A percentile compares a stretch with the other conserved stretches of the same genome.
phyloP scores from a whole-genome alignment of 139 green algal genomes.

The Pleodorina starrii region DNA sequence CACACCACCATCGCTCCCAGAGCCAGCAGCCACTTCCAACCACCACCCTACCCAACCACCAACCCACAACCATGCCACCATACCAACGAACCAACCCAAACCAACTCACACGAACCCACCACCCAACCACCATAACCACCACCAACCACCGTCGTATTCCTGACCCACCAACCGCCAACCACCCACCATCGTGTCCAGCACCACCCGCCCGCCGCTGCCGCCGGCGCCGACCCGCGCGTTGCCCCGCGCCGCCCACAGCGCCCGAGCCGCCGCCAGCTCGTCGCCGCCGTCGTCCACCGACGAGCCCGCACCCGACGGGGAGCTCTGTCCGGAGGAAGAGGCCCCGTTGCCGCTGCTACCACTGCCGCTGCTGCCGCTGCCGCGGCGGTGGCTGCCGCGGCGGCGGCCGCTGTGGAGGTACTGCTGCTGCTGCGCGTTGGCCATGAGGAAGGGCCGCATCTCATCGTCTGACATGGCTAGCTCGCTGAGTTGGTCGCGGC shows the following conservation, averaged over 20 bases:
- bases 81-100: not conserved
- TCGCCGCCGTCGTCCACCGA: not conserved
- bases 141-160: no score
- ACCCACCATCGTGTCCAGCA: slow-evolving; percentile 42
- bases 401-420: not conserved
- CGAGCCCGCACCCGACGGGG: not conserved
- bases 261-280: not conserved
- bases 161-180: not conserved
- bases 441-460: slow-evolving; percentile 45
- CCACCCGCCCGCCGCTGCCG: not conserved
- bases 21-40: no score
- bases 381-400: not conserved
- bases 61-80: not conserved
- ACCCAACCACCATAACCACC: not conserved
- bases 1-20: no score
- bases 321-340: no score
- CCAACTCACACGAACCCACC: not conserved
- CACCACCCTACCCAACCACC: no score
- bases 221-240: not conserved
- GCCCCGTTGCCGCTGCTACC: no score
- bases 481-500: not conserved
- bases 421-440: not conserved
- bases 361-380: no score
- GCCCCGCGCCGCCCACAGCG: not conserved
- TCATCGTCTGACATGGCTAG: slow-evolving; percentile 27